A percentile compares a stretch with the other conserved stretches of the same genome.
phyloP scores from a whole-genome alignment of 2,329 filamentous ascomycete species.

The Fonsecaea multimorphosa region DNA sequence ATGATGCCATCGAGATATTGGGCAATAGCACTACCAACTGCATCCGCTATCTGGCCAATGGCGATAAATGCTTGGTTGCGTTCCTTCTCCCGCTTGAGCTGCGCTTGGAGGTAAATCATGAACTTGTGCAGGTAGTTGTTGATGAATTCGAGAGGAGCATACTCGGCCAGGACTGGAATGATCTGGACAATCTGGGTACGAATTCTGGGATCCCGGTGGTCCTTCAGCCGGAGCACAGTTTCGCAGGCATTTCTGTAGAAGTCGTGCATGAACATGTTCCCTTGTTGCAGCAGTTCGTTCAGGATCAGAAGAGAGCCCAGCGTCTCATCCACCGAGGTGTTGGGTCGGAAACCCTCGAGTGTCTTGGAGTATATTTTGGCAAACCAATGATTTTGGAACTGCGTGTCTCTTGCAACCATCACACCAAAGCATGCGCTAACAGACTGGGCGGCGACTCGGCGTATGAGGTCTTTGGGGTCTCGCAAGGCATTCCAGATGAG shows the following conservation, averaged over 20 bases:
- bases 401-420: constrained; percentile 87
- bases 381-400: constrained; percentile 87
- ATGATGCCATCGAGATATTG: constrained; percentile 95
- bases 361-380: constrained; percentile 88
- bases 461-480: constrained; percentile 87
- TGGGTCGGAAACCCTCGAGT: constrained; percentile 74
- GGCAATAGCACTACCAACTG: constrained; percentile 91
- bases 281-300: constrained; percentile 90
- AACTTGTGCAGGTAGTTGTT: constrained; percentile 88
- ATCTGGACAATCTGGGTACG: constrained; percentile 87
- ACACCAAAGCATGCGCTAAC: constrained; percentile 96
- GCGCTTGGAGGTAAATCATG: constrained; percentile 93
- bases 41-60: constrained; percentile 94
- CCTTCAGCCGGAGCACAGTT: constrained; percentile 88
- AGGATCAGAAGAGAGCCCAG: constrained; percentile 94
- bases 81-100: constrained; percentile 94
- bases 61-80: constrained; percentile 92
- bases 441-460: constrained; percentile 88
- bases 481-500: constrained; percentile 94
- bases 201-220: constrained; percentile 86
- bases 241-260: constrained; percentile 92
- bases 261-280: constrained; percentile 99
- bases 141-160: constrained; percentile 89
- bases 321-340: constrained; percentile 79
- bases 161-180: constrained; percentile 90